phyloP scores from a whole-genome alignment of 1,139 yeast species.

The Geotrichum reessii region DNA sequence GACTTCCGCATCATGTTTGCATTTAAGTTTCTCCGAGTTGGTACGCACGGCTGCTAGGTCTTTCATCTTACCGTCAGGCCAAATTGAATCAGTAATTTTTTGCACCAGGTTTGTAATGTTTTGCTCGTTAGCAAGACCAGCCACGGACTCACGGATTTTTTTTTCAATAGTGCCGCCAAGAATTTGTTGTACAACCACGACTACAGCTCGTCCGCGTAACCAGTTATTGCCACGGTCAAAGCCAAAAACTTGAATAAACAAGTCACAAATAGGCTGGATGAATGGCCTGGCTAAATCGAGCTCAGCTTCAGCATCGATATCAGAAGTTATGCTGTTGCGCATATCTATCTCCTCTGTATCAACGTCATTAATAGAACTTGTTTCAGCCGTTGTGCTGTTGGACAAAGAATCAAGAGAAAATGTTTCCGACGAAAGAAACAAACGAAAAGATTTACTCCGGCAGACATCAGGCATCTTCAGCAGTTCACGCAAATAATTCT shows the following conservation, averaged over 20 bases:
- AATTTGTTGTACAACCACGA: slow-evolving; percentile 75
- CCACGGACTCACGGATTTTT: slow-evolving; percentile 51
- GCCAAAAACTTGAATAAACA: slow-evolving; percentile 65
- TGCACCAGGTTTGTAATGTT: slow-evolving; percentile 45
- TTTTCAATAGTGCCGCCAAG: slow-evolving; percentile 86
- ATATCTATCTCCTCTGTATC: slow-evolving; percentile 17
- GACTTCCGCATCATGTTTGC: slow-evolving; percentile 54
- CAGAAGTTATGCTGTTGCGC: slow-evolving; percentile 5
- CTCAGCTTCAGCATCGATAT: slow-evolving; percentile 19
- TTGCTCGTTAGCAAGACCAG: slow-evolving; percentile 38
- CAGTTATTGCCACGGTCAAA: slow-evolving; percentile 59
- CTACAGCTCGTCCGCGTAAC: slow-evolving; percentile 79
- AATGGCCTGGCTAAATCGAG: slow-evolving; percentile 39
- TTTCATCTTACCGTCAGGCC: slow-evolving; percentile 52
- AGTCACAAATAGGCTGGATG: slow-evolving; percentile 77
- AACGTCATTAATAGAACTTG: slow-evolving; percentile 14
- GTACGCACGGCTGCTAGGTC: slow-evolving; percentile 29
- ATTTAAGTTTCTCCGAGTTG: slow-evolving; percentile 46
- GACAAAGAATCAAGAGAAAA: slow-evolving; percentile 36
- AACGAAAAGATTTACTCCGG: slow-evolving; percentile 62
- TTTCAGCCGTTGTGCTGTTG: neutral
- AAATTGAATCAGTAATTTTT: slow-evolving; percentile 45
- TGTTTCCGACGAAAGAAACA: slow-evolving; percentile 70
- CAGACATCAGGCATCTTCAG: slow-evolving; percentile 65
- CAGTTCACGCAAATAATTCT: slow-evolving; percentile 54